Evolutionary conservation across 2,329 filamentous ascomycete genomes (phyloP), one percentile per base, ranked within the genome.

Genomic region (Zymoseptoria tritici): DNA sequence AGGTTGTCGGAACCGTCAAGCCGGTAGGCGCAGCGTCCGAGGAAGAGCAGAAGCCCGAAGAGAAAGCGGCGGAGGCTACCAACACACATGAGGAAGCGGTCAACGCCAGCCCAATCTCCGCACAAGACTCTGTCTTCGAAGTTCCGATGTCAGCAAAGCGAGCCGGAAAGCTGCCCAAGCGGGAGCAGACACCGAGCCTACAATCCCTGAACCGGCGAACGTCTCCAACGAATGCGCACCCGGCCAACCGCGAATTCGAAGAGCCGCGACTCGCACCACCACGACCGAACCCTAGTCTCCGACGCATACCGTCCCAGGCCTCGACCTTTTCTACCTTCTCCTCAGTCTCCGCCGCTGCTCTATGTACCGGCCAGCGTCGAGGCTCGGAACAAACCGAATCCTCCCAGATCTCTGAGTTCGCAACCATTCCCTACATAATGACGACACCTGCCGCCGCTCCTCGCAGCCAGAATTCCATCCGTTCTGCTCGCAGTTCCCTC

Each of bases 1-100:
- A 77, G 3, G 72, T 78, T 51, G 68, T 80, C 52, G 78, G 78
- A 26, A 75, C 60, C 8, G 69, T 71, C 22, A 53, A n/a, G 22
- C 24, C 19, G 16, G 16, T 46, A 13, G 36, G 36, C 36, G 36
- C 13, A n/a, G 36, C 36, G 36, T 46, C 36, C 36, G 36, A 46
- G 36, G 36, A 7, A 46, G 36, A n/a, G 36, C 36, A 46, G 36
- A 46, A 46, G 13, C 16, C 36, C 6, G 36, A 46, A 16, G 36
- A 46, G 36, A 16, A 4, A 4, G 36, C 36, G 5, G 13, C 13
- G 36, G 36, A 2, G 13, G 60, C 62, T 16, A n/a, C 13, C 13
- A 46, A 46, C 36, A 46, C 13, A 7, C 4, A 46, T 6, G 36
- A 46, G 36, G 36, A 46, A 46, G 36, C 36, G 9, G 36, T 13